A percentile compares a stretch with the other conserved stretches of the same genome.
Evolutionary conservation across 768 basidiomycete species (phyloP).

Genomic region (Cantharellus anzutake): DNA sequence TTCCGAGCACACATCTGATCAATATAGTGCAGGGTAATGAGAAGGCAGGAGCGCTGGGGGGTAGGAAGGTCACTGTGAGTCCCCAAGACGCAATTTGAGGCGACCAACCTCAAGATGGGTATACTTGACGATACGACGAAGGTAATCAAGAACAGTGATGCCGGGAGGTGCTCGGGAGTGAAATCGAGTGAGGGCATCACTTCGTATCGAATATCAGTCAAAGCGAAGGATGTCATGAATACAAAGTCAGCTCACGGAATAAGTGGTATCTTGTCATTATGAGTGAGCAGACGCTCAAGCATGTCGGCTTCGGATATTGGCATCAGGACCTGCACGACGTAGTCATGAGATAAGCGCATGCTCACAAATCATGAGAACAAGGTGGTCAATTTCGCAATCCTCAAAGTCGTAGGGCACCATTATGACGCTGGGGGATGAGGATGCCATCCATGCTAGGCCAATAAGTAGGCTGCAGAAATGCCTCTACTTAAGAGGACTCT

Average conservation of each 20-base stretch:
- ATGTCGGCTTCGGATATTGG: slow-evolving; percentile 51
- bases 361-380: slow-evolving; percentile 78
- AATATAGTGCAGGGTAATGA: slow-evolving; percentile 76
- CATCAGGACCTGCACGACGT: slow-evolving; percentile 6
- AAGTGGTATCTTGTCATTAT: slow-evolving; percentile 92
- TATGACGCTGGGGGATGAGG: background rate
- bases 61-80: background rate
- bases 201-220: slow-evolving; percentile 16
- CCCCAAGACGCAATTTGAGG: background rate
- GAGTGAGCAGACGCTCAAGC: slow-evolving; percentile 82
- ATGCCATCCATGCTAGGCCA: background rate
- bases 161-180: slow-evolving; percentile 83
- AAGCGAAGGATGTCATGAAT: slow-evolving; percentile 12
- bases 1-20: slow-evolving; percentile 81
- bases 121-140: slow-evolving; percentile 82
- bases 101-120: slow-evolving; percentile 80
- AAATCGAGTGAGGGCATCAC: slow-evolving; percentile 84
- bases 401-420: slow-evolving; percentile 62
- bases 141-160: slow-evolving; percentile 82
- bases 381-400: slow-evolving; percentile 60
- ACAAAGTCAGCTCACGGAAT: slow-evolving; percentile 33
- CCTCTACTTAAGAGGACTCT: background rate
- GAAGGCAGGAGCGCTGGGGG: slow-evolving; percentile 50
- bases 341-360: slow-evolving; percentile 3
- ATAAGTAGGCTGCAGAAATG: background rate